These are phyloP conservation scores for Aspergillus carbonarius DNA, from an alignment of 2,329 filamentous ascomycete genomes.

Conservation along the genomic window DNA sequence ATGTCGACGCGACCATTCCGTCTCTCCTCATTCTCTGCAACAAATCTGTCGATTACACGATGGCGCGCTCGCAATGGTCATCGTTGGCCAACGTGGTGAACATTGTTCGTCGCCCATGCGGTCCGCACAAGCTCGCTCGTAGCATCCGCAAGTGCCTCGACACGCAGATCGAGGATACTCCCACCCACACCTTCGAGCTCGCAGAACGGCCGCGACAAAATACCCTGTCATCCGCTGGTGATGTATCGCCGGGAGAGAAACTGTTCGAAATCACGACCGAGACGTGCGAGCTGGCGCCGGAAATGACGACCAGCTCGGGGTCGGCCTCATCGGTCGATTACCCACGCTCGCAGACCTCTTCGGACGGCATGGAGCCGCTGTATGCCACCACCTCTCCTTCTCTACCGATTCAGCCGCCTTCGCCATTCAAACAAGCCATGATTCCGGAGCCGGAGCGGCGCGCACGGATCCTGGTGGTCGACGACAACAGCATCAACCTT, in stretches of 20 bases:
- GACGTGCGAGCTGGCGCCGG: neutral
- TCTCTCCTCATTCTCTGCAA: conserved; percentile 41
- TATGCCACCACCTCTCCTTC: conserved; percentile 9
- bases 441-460: conserved; percentile 10
- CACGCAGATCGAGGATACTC: conserved; percentile 9
- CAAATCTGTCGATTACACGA: conserved; percentile 36
- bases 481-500: conserved; percentile 49
- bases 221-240: neutral
- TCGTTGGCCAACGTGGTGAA: conserved; percentile 35
- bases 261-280: conserved; percentile 2
- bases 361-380: conserved; percentile 6
- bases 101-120: conserved; percentile 41
- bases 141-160: conserved; percentile 34
- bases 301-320: neutral
- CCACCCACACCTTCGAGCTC: conserved; percentile 12
- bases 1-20: conserved; percentile 21
- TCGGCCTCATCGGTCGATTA: neutral
- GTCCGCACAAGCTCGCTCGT: conserved; percentile 43
- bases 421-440: neutral
- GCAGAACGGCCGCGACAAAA: conserved; percentile 9
- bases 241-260: neutral
- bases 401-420: conserved; percentile 4
- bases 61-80: conserved; percentile 28
- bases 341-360: conserved; percentile 3
- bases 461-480: conserved; percentile 43